Base-by-base conservation (phyloP, 352 stramenopile genomes). In the Phytophthora megakarya region DNA sequence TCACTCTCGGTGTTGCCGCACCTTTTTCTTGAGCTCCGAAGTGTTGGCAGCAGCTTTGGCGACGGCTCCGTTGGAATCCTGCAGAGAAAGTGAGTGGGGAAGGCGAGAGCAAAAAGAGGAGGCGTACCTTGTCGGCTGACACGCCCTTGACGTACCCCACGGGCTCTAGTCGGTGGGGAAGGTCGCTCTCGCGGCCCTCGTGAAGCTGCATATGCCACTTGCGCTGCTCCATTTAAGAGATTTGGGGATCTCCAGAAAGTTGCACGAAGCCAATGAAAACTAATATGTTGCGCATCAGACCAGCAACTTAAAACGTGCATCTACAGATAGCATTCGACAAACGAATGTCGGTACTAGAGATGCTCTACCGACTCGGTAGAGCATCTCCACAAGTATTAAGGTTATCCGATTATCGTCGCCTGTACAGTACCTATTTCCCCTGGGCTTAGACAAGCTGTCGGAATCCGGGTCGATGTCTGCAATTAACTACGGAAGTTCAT, bases 21-120 rank as follows among this genome's bases (percentile, higher is more conserved):
- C 87, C 80, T 95, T 95, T 67, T 93, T 90, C 76, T 95, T 95
- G 25, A 95, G 80, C 58, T 95, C 87, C 9, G 66, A 77, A 21
- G 84, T 95, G 73, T 90, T 92, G 57, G 64, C 71, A 9, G 76
- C 67, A 13, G 83, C 70, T 70, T 84, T 92, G 13, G 81, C 75
- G 44, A 93, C 77, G 6, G 87, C 70, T 53, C 70, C 75, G 37
- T 73, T 76, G 22, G 71, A 61, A 22, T 85, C 75, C 84, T 93
- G 52, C 0, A 43, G 28, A 18, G 21, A 12, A 23, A 28, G 49
- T 49, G 49, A 62, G 40, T 46, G 35, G 23, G 7, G 21, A 10
- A 18, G 8, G 21, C 30, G 30, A 0, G 19, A 10, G 10, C 0
- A 33, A 19, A 38, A 12, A 21, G 15, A 5, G 21, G 13, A 19